phyloP scores from a whole-genome alignment of 2,329 filamentous ascomycete genomes.

The Ramularia endophylla region DNA sequence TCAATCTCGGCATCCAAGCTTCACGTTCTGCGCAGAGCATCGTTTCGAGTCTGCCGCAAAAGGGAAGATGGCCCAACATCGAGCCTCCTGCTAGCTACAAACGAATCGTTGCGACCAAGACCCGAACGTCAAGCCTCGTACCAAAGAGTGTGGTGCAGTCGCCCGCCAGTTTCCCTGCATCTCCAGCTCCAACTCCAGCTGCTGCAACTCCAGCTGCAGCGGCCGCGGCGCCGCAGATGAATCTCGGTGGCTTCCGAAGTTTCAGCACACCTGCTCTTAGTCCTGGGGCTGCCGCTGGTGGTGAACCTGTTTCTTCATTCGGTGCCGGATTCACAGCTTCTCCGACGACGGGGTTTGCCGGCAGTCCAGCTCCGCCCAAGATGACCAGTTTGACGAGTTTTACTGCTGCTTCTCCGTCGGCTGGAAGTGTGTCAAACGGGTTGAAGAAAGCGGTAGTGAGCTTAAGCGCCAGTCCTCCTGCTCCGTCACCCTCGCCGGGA shows the following conservation, averaged over 20 bases:
- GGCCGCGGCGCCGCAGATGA: slow-evolving; percentile 18
- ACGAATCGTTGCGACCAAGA: slow-evolving; percentile 6
- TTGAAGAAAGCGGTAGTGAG: too few species aligned
- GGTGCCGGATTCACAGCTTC: slow-evolving; percentile 7
- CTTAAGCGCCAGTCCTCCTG: too few species aligned
- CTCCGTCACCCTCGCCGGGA: too few species aligned
- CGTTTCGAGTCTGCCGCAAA: slow-evolving; percentile 10
- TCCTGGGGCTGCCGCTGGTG: too few species aligned
- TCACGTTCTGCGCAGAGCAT: slow-evolving; percentile 17
- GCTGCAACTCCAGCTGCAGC: slow-evolving; percentile 13
- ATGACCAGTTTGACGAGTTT: slow-evolving; percentile 12
- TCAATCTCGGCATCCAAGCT: slow-evolving; percentile 12
- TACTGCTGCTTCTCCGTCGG: too few species aligned
- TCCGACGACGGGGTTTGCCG: slow-evolving; percentile 4
- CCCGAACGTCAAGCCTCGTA: slow-evolving; percentile 7
- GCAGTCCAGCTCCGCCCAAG: slow-evolving; percentile 9
- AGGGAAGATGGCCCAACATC: slow-evolving; percentile 7
- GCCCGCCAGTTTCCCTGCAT: slow-evolving; percentile 11
- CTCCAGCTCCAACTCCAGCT: too few species aligned
- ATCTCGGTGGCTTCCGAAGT: slow-evolving; percentile 24
- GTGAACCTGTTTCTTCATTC: slow-evolving; percentile 4
- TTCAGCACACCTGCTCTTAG: too few species aligned
- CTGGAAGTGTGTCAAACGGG: too few species aligned
- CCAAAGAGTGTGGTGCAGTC: slow-evolving; percentile 6
- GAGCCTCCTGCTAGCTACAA: slow-evolving; percentile 7